phyloP scores from a whole-genome alignment of 2,329 filamentous ascomycete species.

The Lithohypha guttulata region DNA sequence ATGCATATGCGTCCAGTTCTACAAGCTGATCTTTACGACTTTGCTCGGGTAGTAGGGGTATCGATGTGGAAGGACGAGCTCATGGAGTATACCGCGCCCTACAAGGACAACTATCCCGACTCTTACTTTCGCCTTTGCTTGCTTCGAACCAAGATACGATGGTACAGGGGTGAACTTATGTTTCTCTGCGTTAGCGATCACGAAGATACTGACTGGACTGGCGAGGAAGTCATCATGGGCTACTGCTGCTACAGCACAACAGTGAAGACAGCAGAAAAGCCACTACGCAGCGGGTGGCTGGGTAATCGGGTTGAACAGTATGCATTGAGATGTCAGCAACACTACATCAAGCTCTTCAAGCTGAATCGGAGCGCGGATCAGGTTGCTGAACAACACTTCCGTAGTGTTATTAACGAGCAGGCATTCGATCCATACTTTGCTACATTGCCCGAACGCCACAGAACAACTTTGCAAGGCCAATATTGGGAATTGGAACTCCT shows the following conservation, averaged over 20 bases:
- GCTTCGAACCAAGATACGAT: not conserved
- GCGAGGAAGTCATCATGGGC: slow-evolving; percentile 7
- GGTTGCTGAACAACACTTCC: slow-evolving; percentile 3
- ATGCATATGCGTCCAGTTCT: slow-evolving; percentile 4
- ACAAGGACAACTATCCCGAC: slow-evolving; percentile 3
- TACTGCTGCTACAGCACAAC: slow-evolving; percentile 5
- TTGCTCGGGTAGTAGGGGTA: not conserved
- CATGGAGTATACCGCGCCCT: slow-evolving; percentile 3
- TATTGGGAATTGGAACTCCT: slow-evolving; percentile 8
- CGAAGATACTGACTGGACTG: slow-evolving; percentile 5
- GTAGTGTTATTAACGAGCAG: not conserved
- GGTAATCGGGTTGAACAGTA: slow-evolving; percentile 3
- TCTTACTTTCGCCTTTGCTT: not conserved
- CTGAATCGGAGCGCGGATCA: not conserved
- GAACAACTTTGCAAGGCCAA: not conserved
- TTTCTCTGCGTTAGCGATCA: slow-evolving; percentile 5
- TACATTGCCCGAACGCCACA: not conserved
- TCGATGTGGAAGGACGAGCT: slow-evolving; percentile 6
- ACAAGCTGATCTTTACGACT: slow-evolving; percentile 4
- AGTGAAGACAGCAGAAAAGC: slow-evolving; percentile 1
- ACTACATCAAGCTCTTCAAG: slow-evolving; percentile 1
- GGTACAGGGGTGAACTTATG: slow-evolving; percentile 5
- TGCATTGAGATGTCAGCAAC: not conserved
- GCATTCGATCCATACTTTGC: not conserved
- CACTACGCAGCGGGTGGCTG: slow-evolving; percentile 2